Evolutionary conservation across 2,329 filamentous ascomycete species (phyloP), one percentile per base, ranked within the genome.

Genomic region (Aspergillus bombycis): DNA sequence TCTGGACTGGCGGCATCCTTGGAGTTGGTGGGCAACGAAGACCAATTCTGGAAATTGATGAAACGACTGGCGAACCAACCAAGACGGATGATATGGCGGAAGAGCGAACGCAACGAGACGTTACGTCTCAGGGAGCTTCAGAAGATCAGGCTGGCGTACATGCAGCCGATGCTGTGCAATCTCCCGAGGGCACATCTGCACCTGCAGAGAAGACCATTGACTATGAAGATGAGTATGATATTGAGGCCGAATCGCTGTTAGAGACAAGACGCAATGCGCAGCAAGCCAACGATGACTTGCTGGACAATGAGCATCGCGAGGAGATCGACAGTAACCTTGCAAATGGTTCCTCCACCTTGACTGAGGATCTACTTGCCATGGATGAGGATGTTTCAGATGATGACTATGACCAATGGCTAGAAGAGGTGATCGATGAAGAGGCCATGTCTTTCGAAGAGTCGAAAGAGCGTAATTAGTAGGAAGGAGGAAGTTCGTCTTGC

Each of bases 1-100:
- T 74, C 6, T 77, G 75, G 75, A 77, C 75, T n/a, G 75, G 75
- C 14, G 75, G 75, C 52, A 63, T 77, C 52, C 69, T 77, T 7
- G 74, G 74, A 9, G 67, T 71, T 16, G 70, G 68, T 23, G 75
- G 74, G 26, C 65, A 65, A 36, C 57, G 52, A 8, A 69, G 72
- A 28, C 48, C 65, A 38, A 52, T 59, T 21, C 38, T 55, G 32
- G 57, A 41, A 16, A 52, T 19, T 16, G 58, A 54, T 28, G 46
- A 60, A 34, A n/a, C 45, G 28, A 11, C 43, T n/a, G 41, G 57
- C n/a, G 41, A 36, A 23, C 11, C 58, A 21, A 28, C 4, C n/a
- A 36, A 62, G 41, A 26, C 26, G 16, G 46, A 57, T n/a, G 41
- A 59, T 10, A 16, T 26, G 11, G 26, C 34, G 32, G 58, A 53